A percentile compares a stretch with the other conserved stretches of the same genome.
These are phyloP conservation scores for Solanum microdontum DNA, from an alignment of 257 asterid genomes.

Conservation along the genomic window DNA sequence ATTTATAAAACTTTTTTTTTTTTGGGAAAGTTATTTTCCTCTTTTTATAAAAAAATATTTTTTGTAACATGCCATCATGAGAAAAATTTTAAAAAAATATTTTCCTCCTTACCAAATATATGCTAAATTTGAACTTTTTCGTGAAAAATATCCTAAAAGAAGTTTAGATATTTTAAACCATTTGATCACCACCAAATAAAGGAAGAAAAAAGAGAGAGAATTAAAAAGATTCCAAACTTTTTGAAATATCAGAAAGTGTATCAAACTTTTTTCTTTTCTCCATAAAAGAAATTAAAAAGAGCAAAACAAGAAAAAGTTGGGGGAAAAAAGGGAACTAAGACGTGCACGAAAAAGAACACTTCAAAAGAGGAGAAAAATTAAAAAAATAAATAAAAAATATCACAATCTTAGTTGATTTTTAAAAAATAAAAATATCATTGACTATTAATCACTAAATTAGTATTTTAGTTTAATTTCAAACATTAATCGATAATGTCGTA, in stretches of 20 bases:
- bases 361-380: neutral
- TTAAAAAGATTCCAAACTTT: neutral
- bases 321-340: neutral
- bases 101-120: neutral
- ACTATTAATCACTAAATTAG: neutral
- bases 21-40: neutral
- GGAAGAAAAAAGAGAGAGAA: neutral
- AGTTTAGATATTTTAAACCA: neutral
- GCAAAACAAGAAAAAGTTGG: neutral
- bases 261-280: neutral
- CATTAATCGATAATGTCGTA: neutral
- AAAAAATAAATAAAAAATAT: neutral
- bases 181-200: neutral
- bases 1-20: no score
- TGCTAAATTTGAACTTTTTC: neutral
- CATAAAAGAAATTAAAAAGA: neutral
- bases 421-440: neutral
- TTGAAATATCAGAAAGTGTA: neutral
- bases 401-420: neutral
- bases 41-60: no score
- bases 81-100: neutral
- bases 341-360: neutral
- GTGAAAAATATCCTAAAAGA: neutral
- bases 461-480: neutral
- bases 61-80: neutral